Conservation (phyloP, 2,329 filamentous ascomycete genomes). For the Diplocarpon rosae region DNA sequence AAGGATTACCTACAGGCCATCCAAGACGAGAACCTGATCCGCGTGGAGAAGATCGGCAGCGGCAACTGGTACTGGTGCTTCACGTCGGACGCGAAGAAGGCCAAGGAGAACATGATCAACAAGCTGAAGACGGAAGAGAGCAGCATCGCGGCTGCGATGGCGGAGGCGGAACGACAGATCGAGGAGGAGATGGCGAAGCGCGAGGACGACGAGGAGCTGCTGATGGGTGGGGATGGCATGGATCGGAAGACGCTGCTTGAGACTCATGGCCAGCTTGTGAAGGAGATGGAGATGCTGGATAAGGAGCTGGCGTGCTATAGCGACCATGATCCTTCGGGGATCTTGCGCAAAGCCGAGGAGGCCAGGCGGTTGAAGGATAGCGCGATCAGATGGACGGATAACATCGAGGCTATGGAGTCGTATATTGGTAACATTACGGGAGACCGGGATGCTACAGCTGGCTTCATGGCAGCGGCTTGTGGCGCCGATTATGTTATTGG, state of each 20-base stretch:
- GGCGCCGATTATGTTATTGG: conserved; percentile 38
- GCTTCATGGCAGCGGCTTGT: conserved; percentile 31
- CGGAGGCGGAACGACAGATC: conserved; percentile 28
- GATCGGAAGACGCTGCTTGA: conserved; percentile 22
- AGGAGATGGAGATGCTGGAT: conserved; percentile 24
- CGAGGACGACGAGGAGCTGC: conserved; percentile 27
- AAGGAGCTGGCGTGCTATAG: conserved; percentile 25
- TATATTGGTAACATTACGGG: conserved; percentile 19
- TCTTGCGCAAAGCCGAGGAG: conserved; percentile 23
- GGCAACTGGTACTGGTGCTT: conserved; percentile 67
- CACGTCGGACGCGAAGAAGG: conserved; percentile 40
- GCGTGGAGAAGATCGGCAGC: conserved; percentile 58
- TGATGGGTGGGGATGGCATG: conserved; percentile 19
- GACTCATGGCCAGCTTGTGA: conserved; percentile 18
- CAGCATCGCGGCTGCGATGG: conserved; percentile 24
- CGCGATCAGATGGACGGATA: conserved; percentile 26
- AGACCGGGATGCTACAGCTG: conserved; percentile 28
- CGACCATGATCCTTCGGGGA: conserved; percentile 25
- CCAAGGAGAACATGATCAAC: conserved; percentile 31
- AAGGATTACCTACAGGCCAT: conserved; percentile 56
- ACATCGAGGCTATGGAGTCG: conserved; percentile 24
- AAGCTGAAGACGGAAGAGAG: conserved; percentile 29
- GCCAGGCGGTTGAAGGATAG: conserved; percentile 21
- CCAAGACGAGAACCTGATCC: conserved; percentile 48
- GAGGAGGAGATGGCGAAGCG: conserved; percentile 28